These are phyloP conservation scores for Capronia epimyces DNA, from an alignment of 2,329 filamentous ascomycete genomes.

Conservation along the genomic window DNA sequence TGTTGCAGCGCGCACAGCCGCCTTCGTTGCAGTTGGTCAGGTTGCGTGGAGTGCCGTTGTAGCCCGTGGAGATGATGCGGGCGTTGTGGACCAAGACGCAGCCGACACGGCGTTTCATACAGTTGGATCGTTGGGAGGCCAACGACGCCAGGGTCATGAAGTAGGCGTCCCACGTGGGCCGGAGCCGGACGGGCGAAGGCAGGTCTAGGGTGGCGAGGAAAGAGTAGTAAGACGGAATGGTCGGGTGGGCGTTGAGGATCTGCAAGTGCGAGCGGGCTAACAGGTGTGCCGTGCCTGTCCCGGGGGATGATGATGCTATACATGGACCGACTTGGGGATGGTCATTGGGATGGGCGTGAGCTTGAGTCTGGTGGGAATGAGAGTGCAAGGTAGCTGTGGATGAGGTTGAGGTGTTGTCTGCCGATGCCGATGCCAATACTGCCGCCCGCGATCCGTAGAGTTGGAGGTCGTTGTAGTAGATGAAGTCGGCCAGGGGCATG, in stretches of 20 bases:
- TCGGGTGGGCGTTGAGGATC: conserved; percentile 75
- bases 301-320: background rate
- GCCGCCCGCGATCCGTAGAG: conserved; percentile 57
- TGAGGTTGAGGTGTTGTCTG: background rate
- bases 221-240: conserved; percentile 64
- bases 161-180: conserved; percentile 92
- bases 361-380: background rate
- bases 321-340: background rate
- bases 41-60: conserved; percentile 93
- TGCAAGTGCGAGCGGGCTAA: conserved; percentile 77
- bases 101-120: conserved; percentile 95
- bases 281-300: conserved; percentile 58
- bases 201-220: conserved; percentile 72
- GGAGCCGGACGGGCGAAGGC: conserved; percentile 68
- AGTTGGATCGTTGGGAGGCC: conserved; percentile 85
- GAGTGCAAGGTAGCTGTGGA: background rate
- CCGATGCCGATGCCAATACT: background rate
- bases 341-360: background rate
- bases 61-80: conserved; percentile 88
- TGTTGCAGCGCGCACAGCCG: conserved; percentile 83
- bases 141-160: conserved; percentile 96
- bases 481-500: conserved; percentile 55
- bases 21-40: conserved; percentile 88
- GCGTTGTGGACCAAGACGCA: conserved; percentile 78
- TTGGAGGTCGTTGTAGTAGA: conserved; percentile 63